phyloP scores from a whole-genome alignment of 2,329 filamentous ascomycete genomes.

The Fusarium albidum region DNA sequence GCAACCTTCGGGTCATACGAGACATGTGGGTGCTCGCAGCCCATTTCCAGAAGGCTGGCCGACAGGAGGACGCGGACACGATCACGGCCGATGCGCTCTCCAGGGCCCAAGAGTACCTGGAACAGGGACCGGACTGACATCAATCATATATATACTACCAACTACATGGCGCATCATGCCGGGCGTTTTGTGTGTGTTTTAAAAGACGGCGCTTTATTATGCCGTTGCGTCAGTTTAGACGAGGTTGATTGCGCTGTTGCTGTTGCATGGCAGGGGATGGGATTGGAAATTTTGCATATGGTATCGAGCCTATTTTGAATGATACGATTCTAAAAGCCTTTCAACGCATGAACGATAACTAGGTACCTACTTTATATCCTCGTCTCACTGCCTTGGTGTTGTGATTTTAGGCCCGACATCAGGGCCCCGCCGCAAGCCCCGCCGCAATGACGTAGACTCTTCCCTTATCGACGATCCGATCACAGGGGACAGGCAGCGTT shows the following conservation, averaged over 20 bases:
- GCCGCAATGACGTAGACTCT: conserved; percentile 55
- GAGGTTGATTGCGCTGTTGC: too few species aligned
- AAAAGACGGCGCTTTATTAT: too few species aligned
- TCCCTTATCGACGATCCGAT: conserved; percentile 16
- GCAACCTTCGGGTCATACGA: conserved; percentile 47
- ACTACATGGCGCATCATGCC: background rate
- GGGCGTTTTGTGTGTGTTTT: conserved; percentile 8
- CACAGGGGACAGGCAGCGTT: too few species aligned
- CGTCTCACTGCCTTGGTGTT: too few species aligned
- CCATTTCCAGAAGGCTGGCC: conserved; percentile 44
- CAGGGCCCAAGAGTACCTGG: conserved; percentile 44
- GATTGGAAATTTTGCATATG: too few species aligned
- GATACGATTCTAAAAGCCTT: too few species aligned
- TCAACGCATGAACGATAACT: too few species aligned
- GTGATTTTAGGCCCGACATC: too few species aligned
- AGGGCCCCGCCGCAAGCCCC: conserved; percentile 41
- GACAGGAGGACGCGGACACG: conserved; percentile 37
- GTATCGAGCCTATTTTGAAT: too few species aligned
- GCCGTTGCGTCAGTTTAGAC: too few species aligned
- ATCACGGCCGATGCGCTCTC: conserved; percentile 45
- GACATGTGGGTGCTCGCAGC: conserved; percentile 50
- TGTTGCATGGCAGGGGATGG: too few species aligned
- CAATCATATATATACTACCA: too few species aligned
- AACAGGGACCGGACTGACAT: conserved; percentile 31
- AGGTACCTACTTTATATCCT: background rate